A percentile compares a stretch with the other conserved stretches of the same genome.
These are phyloP conservation scores for Phylloporus arenicola DNA, from an alignment of 768 basidiomycete genomes.

Conservation along the genomic window DNA sequence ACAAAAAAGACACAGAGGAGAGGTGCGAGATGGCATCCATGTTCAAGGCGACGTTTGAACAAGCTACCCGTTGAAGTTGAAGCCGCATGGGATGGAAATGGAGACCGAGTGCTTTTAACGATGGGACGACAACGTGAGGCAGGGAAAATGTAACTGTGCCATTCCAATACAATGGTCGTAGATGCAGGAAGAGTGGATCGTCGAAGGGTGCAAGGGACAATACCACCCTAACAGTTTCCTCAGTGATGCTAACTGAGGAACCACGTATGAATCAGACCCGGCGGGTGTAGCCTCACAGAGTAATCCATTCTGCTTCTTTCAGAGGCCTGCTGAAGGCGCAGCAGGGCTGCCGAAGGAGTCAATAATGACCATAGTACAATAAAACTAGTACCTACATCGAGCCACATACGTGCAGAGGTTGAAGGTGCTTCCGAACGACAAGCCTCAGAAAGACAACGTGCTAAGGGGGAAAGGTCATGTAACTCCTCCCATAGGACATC, in stretches of 20 bases:
- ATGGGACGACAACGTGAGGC: neutral
- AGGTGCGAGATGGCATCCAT: neutral
- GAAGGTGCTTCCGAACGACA: too few species aligned
- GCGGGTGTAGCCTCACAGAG: neutral
- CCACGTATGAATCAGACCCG: neutral
- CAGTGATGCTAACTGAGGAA: fast-evolving
- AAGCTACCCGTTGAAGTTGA: neutral
- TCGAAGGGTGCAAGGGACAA: neutral
- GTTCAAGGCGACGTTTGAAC: neutral
- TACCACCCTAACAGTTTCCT: neutral
- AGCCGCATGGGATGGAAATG: neutral
- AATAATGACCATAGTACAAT: neutral
- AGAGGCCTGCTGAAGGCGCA: neutral
- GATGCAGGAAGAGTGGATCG: neutral
- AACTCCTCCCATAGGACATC: neutral
- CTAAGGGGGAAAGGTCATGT: neutral
- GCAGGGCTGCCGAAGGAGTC: neutral
- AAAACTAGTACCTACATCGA: neutral
- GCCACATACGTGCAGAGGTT: too few species aligned
- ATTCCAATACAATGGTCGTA: neutral
- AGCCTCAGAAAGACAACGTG: neutral
- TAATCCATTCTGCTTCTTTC: neutral
- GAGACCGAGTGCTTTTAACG: neutral
- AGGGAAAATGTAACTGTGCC: too few species aligned
- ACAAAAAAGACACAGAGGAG: too few species aligned